Evolutionary conservation across 2,329 filamentous ascomycete species (phyloP).

Genomic region (Paecilomyces formosus): DNA sequence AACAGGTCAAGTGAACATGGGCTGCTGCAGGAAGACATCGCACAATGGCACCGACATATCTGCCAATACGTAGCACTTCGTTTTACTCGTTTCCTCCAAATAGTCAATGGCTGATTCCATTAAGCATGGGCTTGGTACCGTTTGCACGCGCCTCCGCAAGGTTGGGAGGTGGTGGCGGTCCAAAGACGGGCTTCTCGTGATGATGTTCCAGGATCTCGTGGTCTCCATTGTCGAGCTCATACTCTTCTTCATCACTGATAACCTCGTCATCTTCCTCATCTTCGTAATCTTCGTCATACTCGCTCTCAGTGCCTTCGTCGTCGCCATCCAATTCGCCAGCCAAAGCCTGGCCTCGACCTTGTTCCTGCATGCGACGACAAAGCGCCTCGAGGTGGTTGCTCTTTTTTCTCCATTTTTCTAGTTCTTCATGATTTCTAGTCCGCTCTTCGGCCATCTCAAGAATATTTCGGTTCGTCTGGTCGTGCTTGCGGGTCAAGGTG

Average conservation of each 20-base stretch:
- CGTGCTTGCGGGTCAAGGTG: constrained; percentile 82
- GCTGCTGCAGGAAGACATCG: neutral
- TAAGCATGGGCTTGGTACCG: constrained; percentile 35
- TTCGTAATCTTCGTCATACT: constrained; percentile 49
- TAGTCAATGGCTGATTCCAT: constrained; percentile 20
- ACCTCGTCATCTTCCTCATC: constrained; percentile 57
- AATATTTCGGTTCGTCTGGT: constrained; percentile 88
- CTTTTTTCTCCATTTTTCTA: constrained; percentile 75
- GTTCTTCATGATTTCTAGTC: constrained; percentile 63
- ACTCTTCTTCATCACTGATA: constrained; percentile 52
- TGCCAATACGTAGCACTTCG: neutral
- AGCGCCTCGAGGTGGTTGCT: constrained; percentile 88
- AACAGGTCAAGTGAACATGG: neutral
- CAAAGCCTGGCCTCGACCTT: constrained; percentile 70
- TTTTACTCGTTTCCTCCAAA: neutral
- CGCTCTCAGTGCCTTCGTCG: constrained; percentile 41
- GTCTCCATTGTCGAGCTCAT: constrained; percentile 59
- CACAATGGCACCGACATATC: neutral
- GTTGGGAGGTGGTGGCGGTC: constrained; percentile 45
- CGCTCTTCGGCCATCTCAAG: constrained; percentile 96
- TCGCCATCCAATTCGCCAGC: constrained; percentile 51
- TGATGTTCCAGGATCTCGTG: constrained; percentile 45
- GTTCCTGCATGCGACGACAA: constrained; percentile 92
- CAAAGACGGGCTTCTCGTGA: constrained; percentile 37
- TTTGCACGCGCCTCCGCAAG: constrained; percentile 40